Evolutionary conservation across 2,329 filamentous ascomycete genomes (phyloP).

Genomic region (Penicillium vulpinum): DNA sequence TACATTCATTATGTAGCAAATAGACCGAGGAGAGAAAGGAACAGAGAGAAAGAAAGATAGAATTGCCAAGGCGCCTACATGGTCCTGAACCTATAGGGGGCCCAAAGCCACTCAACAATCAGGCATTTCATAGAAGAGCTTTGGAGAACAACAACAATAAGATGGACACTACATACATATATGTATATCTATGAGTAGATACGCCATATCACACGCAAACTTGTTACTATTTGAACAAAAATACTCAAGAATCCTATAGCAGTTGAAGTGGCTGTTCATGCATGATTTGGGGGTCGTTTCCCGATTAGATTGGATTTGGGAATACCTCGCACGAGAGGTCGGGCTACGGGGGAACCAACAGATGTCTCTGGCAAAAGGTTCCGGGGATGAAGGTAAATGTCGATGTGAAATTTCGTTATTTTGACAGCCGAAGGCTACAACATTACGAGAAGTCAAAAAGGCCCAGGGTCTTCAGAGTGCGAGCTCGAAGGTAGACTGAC

Average conservation of each 20-base stretch:
- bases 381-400: background rate
- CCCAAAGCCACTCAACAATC: too few relatives aligned
- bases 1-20: too few relatives aligned
- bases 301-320: background rate
- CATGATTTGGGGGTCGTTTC: background rate
- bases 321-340: background rate
- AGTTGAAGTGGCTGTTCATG: background rate
- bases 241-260: background rate
- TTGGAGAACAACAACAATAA: background rate
- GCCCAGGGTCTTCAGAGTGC: too few relatives aligned
- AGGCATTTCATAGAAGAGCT: background rate
- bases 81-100: too few relatives aligned
- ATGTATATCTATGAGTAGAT: too few relatives aligned
- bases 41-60: too few relatives aligned
- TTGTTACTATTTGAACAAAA: background rate
- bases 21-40: too few relatives aligned
- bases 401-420: background rate
- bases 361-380: background rate
- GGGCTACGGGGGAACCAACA: background rate
- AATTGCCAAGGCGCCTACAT: too few relatives aligned
- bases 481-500: background rate
- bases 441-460: background rate
- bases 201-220: background rate
- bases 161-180: background rate
- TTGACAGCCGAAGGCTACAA: background rate